Evolutionary conservation across 2,329 filamentous ascomycete species (phyloP), one percentile per base, ranked within the genome.

Genomic region (Xylariales sp.): DNA sequence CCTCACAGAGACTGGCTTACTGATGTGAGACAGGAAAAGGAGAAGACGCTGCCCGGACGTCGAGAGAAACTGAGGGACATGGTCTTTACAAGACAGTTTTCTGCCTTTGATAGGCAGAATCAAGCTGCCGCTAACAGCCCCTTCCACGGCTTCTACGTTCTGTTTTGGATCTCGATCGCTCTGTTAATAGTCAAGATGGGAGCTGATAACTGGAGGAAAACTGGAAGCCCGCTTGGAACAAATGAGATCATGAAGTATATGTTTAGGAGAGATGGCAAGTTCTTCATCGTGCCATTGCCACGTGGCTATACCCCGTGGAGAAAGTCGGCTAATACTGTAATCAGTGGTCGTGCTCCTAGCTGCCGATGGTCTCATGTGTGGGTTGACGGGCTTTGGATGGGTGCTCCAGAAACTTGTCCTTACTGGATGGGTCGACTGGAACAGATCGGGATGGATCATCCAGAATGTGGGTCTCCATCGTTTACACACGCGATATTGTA

Each of bases 61-160:
- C 51, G 51, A n/a, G 56, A 54, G 20, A 62, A 61, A 47, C 69
- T 73, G 49, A 56, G 63, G 40, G 66, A 84, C 52, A 64, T 87
- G 32, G 76, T 86, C 38, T 90, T 89, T 56, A 88, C 83, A 0
- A 71, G 77, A 18, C 80, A 83, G 46, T 86, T 88, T 53, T 86
- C 83, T 5, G 74, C 82, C 0, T 89, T 90, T 58, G 86, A 90
- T 59, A 73, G 82, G 9, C 80, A 86, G 49, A 89, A 88, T 54
- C 70, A 74, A 4, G 65, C 66, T 1, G 76, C 78, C 2, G 73
- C 76, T 3, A 79, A 82, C 35, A 87, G 80, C 31, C 81, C 82
- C 0, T 90, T 89, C 52, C 79, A 85, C 56, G 86, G 86, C 21
- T 90, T 90, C 65, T 89, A 86, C 54, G 86, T 82, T 0, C 67